Evolutionary conservation across 1,284 basidiomycete species (phyloP).

Genomic region (Irpex sp.): DNA sequence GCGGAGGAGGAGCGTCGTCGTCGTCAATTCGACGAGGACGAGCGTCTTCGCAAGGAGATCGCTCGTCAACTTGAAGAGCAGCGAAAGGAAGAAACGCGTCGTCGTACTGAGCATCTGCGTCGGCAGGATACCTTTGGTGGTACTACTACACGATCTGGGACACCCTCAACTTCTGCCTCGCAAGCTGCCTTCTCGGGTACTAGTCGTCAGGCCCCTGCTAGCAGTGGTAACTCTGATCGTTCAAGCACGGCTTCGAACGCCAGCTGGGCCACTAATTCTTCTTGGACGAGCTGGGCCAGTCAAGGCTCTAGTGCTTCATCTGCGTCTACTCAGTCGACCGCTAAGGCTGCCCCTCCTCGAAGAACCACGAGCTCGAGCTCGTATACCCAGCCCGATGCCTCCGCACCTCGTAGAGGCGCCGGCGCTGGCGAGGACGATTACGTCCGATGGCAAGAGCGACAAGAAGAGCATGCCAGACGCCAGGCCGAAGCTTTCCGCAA

Average conservation of each 20-base stretch:
- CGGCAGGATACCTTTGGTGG: slow-evolving; percentile 28
- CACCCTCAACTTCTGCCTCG: slow-evolving; percentile 18
- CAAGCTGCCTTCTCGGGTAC: slow-evolving; percentile 17
- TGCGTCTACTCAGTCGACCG: slow-evolving; percentile 9
- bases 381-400: slow-evolving; percentile 20
- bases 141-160: slow-evolving; percentile 17
- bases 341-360: slow-evolving; percentile 19
- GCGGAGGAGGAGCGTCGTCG: slow-evolving; percentile 1
- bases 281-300: slow-evolving; percentile 11
- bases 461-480: slow-evolving; percentile 52
- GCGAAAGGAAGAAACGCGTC: slow-evolving; percentile 11
- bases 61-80: slow-evolving; percentile 4
- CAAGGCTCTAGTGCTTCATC: slow-evolving; percentile 6
- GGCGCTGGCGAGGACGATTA: slow-evolving; percentile 13
- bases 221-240: slow-evolving; percentile 23
- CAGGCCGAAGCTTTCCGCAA: slow-evolving; percentile 57
- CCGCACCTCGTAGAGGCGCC: slow-evolving; percentile 14
- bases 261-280: slow-evolving; percentile 13
- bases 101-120: slow-evolving; percentile 20
- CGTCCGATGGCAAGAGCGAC: slow-evolving; percentile 19
- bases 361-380: slow-evolving; percentile 19
- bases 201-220: slow-evolving; percentile 17
- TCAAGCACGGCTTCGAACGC: slow-evolving; percentile 29
- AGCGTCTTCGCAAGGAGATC: neutral
- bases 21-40: slow-evolving; percentile 7